phyloP scores from a whole-genome alignment of 2,329 filamentous ascomycete genomes.

The Colletotrichum magnum region DNA sequence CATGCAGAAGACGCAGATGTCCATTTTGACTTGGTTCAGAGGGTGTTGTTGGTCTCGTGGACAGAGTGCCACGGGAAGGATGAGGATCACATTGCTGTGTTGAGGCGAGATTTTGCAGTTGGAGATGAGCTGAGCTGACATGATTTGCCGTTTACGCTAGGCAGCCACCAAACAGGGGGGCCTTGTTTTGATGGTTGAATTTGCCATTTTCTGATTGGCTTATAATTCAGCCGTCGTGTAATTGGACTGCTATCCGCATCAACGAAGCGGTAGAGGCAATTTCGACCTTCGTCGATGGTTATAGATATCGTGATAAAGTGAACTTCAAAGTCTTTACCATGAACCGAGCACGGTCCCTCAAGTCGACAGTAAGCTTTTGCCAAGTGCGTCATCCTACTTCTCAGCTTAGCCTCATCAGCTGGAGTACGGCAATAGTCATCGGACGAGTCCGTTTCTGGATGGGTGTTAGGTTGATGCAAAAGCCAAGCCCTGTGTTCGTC shows the following conservation, averaged over 20 bases:
- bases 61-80: too few species aligned
- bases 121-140: background rate
- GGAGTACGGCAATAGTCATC: background rate
- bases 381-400: background rate
- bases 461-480: background rate
- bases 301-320: too few species aligned
- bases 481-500: too few species aligned
- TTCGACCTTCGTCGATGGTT: too few species aligned
- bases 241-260: too few species aligned
- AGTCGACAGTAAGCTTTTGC: background rate
- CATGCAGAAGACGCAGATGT: conserved; percentile 12
- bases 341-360: too few species aligned
- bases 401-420: background rate
- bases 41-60: background rate
- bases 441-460: background rate
- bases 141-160: background rate
- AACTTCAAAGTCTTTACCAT: too few species aligned
- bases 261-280: too few species aligned
- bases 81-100: too few species aligned
- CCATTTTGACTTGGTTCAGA: background rate
- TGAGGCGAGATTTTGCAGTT: background rate
- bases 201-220: too few species aligned
- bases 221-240: too few species aligned
- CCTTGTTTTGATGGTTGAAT: background rate
- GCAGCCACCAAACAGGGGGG: background rate